These are phyloP conservation scores for Acephala macrosclerotiorum DNA, from an alignment of 2,329 filamentous ascomycete species.

Conservation along the genomic window DNA sequence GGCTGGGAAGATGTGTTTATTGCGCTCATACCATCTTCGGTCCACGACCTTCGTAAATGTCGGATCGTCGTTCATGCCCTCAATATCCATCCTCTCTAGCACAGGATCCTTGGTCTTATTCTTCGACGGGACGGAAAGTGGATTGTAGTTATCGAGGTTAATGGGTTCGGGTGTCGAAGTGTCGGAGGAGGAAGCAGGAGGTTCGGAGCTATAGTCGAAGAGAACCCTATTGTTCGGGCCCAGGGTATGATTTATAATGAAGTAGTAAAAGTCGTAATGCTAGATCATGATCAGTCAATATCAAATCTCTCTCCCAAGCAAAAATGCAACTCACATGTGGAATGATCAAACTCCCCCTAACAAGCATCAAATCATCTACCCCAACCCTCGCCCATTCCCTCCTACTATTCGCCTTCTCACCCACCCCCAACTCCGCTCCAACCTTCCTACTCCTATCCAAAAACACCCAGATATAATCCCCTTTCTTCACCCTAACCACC, in stretches of 20 bases:
- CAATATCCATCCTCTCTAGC: conserved; percentile 54
- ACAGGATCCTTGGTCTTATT: conserved; percentile 49
- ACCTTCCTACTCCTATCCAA: conserved; percentile 91
- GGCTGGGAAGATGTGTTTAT: conserved; percentile 98
- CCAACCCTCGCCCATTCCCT: conserved; percentile 92
- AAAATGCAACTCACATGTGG: conserved; percentile 77
- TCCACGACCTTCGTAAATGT: conserved; percentile 92
- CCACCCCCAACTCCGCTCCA: conserved; percentile 81
- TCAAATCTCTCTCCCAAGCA: conserved; percentile 19
- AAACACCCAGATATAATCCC: conserved; percentile 92
- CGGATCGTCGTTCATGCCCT: conserved; percentile 82
- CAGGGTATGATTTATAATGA: conserved; percentile 85
- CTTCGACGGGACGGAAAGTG: conserved; percentile 47
- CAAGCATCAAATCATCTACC: conserved; percentile 94
- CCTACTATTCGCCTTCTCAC: conserved; percentile 63
- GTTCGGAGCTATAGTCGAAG: conserved; percentile 75
- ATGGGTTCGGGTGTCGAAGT: conserved; percentile 23
- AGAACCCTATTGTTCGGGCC: conserved; percentile 76
- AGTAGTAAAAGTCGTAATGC: conserved; percentile 98
- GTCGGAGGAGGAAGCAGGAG: conserved; percentile 42
- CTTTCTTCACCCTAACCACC: conserved; percentile 86
- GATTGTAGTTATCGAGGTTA: conserved; percentile 45
- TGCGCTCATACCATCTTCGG: conserved; percentile 93
- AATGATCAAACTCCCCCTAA: conserved; percentile 88
- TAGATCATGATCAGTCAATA: conserved; percentile 49